A percentile compares a stretch with the other conserved stretches of the same genome.
These are phyloP conservation scores for Glycyrrhiza uralensis DNA, from an alignment of 306 rosid genomes.

Conservation along the genomic window DNA sequence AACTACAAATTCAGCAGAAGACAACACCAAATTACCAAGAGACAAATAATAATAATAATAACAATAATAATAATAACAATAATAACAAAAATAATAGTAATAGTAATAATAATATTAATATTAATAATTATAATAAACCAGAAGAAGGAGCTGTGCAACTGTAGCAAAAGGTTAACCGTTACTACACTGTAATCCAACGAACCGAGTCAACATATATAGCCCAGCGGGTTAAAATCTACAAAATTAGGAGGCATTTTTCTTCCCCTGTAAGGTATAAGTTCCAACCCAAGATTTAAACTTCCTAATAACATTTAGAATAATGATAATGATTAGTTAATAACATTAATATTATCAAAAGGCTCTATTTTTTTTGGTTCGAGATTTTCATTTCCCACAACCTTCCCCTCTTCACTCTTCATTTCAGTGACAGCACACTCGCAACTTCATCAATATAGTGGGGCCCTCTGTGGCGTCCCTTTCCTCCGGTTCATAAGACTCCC, in stretches of 20 bases:
- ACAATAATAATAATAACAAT: background rate
- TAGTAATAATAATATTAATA: too few species aligned
- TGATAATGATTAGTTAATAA: background rate
- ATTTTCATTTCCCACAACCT: background rate
- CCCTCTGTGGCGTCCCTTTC: conserved; percentile 79
- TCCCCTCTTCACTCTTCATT: background rate
- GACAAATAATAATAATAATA: background rate
- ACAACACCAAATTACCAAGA: background rate
- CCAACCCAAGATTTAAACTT: background rate
- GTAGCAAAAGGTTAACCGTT: background rate
- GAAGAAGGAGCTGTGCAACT: background rate
- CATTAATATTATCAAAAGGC: background rate
- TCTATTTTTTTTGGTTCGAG: too few species aligned
- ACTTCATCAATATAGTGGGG: conserved; percentile 66
- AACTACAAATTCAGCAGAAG: background rate
- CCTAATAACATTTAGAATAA: background rate
- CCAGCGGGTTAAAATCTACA: conserved; percentile 1
- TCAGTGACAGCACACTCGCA: background rate
- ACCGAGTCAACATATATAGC: background rate
- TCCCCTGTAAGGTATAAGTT: background rate
- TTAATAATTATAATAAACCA: background rate
- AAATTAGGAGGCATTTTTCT: conserved; percentile 4
- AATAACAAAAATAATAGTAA: background rate
- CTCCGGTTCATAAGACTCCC: conserved; percentile 63
- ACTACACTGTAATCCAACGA: conserved; percentile 9